Conservation (phyloP, 768 basidiomycete species). For the Boletellus emodensis region DNA sequence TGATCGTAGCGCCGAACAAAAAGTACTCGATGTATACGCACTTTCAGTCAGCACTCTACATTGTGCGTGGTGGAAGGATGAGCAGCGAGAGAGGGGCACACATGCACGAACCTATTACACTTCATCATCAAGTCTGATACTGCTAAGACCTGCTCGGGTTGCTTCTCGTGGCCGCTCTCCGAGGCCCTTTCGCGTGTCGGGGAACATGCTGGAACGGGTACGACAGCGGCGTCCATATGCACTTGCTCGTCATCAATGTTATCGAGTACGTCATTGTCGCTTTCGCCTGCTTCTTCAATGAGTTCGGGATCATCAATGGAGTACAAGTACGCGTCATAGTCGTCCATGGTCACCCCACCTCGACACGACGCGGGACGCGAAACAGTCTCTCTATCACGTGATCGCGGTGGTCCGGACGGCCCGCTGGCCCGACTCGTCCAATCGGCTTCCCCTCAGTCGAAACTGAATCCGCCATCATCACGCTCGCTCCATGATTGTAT, state of each 20-base stretch:
- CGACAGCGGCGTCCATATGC: slow-evolving; percentile 3
- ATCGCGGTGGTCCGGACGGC: background rate
- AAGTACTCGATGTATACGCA: slow-evolving; percentile 2
- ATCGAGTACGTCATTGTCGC: slow-evolving; percentile 22
- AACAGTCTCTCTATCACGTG: background rate
- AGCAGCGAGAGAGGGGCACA: background rate
- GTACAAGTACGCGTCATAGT: slow-evolving; percentile 22
- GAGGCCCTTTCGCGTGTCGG: background rate
- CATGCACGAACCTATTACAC: slow-evolving; percentile 16
- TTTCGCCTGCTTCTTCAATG: slow-evolving; percentile 6
- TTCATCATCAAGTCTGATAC: background rate
- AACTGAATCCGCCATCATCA: too few species aligned
- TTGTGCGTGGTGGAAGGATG: background rate
- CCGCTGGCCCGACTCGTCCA: too few species aligned
- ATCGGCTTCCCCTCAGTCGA: too few species aligned
- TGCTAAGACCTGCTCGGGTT: background rate
- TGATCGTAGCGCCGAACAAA: background rate
- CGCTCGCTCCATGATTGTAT: too few species aligned
- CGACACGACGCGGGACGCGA: slow-evolving; percentile 3
- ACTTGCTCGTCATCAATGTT: slow-evolving; percentile 20
- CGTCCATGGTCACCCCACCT: slow-evolving; percentile 12
- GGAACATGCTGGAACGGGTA: slow-evolving; percentile 18
- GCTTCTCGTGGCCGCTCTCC: slow-evolving; percentile 1
- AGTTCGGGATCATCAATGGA: slow-evolving; percentile 19
- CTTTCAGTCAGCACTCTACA: slow-evolving; percentile 25